Conservation (phyloP, 345 rosid genomes). For the Turritis glabra region DNA sequence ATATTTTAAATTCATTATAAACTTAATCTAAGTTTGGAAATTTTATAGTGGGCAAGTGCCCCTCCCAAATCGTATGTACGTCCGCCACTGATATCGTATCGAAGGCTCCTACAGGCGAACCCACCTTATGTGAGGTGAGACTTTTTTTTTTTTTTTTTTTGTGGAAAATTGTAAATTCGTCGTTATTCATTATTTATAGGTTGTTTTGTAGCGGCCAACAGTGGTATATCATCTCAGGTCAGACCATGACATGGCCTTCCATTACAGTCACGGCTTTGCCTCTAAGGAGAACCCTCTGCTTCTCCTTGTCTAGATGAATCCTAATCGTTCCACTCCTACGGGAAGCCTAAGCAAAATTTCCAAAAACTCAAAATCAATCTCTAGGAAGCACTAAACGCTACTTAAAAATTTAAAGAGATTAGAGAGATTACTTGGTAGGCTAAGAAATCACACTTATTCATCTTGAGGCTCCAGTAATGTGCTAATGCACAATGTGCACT, state of each 20-base stretch:
- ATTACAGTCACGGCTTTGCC: conserved; percentile 69
- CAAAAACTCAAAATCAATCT: conserved; percentile 6
- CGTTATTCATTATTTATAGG: not conserved
- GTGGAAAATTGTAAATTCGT: not conserved
- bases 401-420: not conserved
- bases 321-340: conserved; percentile 58
- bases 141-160: too few relatives aligned
- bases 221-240: not conserved
- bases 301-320: conserved; percentile 53
- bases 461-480: conserved; percentile 66
- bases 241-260: conserved; percentile 67
- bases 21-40: too few relatives aligned
- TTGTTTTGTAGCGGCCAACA: not conserved
- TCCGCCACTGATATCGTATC: too few relatives aligned
- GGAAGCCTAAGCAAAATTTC: conserved; percentile 54
- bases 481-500: conserved; percentile 81
- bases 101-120: not conserved
- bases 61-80: too few relatives aligned
- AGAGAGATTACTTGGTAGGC: conserved; percentile 57
- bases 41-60: too few relatives aligned
- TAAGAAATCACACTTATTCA: conserved; percentile 56
- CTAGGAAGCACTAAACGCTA: not conserved
- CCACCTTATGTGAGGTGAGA: not conserved
- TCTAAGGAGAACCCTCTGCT: conserved; percentile 57
- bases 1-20: too few relatives aligned